Evolutionary conservation across 2,329 filamentous ascomycete genomes (phyloP), one percentile per base, ranked within the genome.

Genomic region (Trichoderma lentiforme): DNA sequence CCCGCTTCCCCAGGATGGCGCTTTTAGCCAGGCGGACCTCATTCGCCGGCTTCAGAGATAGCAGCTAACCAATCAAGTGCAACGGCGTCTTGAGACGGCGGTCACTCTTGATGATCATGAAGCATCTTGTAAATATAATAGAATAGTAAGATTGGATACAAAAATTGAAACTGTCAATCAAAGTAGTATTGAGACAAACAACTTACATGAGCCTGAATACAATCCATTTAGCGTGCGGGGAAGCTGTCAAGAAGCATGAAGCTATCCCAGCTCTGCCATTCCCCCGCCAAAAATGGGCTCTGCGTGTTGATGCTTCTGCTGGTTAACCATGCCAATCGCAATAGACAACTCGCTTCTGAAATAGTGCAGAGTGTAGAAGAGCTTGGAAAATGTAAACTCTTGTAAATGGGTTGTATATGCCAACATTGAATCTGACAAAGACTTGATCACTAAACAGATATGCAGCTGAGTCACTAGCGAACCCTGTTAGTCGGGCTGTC

Each of bases 1-100:
- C 66, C 66, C 66, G 66, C 66, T 62, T 70, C 57, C 57, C 66
- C 57, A 47, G 56, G 57, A 70, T 70, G 39, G 66, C 39, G 56
- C 39, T 61, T 32, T 53, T 62, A 53, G 56, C 24, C 18, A 11
- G 15, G 56, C 66, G 56, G 36, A 62, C 12, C 39, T 62, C 39
- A 53, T 62, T 53, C 57, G 66, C 11, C 21, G 57, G 57, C 8
- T 53, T 56, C 43, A 47, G 56, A 9, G 21, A 43, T 43, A 43
- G 39, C 39, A 39, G 36, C 11, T 32, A 21, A 30, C 57, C 57
- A 60, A 60, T 60, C 57, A 60, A 12, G 28, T 34, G 57, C 18
- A 34, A 21, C 14, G 28, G 1, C 30, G 28, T 58, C 47, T 43
- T 9, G 24, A 43, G 34, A 43, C 39, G 60, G 56, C 6, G 56